Evolutionary conservation across 306 rosid species (phyloP).

Genomic region (Vigna nakashimae): DNA sequence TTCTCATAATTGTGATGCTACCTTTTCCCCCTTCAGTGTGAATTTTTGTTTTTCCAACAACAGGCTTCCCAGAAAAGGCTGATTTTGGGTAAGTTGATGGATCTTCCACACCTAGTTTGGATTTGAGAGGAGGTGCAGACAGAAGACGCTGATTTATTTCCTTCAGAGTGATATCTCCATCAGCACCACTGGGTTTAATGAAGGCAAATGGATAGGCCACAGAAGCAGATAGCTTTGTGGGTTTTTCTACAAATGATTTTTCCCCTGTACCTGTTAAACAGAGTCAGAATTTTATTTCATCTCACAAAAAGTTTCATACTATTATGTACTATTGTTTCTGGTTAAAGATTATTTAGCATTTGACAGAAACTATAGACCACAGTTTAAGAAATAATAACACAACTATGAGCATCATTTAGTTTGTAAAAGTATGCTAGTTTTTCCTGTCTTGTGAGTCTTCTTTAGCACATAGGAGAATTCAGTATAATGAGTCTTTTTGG

Average conservation of each 20-base stretch:
- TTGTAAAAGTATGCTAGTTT: conserved; percentile 17
- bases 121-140: conserved; percentile 72
- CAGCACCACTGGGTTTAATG: conserved; percentile 81
- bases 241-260: conserved; percentile 72
- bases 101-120: conserved; percentile 62
- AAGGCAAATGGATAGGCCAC: conserved; percentile 95
- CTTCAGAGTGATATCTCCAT: conserved; percentile 89
- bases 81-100: conserved; percentile 75
- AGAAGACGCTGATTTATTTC: conserved; percentile 90
- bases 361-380: conserved; percentile 2
- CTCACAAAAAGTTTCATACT: conserved; percentile 2
- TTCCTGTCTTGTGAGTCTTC: conserved; percentile 20
- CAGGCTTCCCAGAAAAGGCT: conserved; percentile 95
- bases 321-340: neutral
- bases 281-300: conserved; percentile 35
- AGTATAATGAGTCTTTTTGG: neutral
- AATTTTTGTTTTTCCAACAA: conserved; percentile 88
- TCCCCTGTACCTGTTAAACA: conserved; percentile 63
- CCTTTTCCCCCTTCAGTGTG: conserved; percentile 95
- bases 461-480: neutral
- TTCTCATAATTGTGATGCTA: conserved; percentile 97
- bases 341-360: conserved; percentile 16
- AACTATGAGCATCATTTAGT: no score
- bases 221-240: conserved; percentile 72
- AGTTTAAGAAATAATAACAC: conserved; percentile 3